Evolutionary conservation across 148 eudicot genomes (phyloP), one percentile per base, ranked within the genome.

Genomic region (Nepenthes mirabilis): DNA sequence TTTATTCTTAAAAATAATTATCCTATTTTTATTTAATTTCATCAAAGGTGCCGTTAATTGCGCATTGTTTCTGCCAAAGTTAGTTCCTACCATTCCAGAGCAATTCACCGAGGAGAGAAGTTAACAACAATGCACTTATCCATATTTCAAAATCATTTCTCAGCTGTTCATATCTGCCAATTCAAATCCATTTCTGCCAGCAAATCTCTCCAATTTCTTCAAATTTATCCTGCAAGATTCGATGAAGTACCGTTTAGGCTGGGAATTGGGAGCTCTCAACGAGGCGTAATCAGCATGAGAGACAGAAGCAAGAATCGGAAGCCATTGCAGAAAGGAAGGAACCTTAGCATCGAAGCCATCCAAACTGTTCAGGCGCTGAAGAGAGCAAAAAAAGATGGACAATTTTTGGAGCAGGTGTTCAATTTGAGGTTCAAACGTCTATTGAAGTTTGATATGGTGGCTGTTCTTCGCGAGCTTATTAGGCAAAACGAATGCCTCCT

Each of bases 291-390:
- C 50, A 67, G 47, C 10, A 80, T 80, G 85, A 80, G 83, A 70
- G 89, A 83, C 76, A 74, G 89, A 60, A 83, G 89, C 77, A 83
- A 83, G 58, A 83, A 83, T 64, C 70, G 85, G 53, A 83, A 83
- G 65, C 83, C 83, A 5, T 75, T 83, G 34, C 89, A 83, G 66
- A 80, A 59, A 63, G 89, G 89, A 4, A 72, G 89, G 57, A 71
- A 58, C 56, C 83, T 83, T 32, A 83, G 89, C 58, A 78, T 78
- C 33, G 85, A 83, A 75, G 89, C 81, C 33, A 83, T 83, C 45
- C 89, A 83, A 57, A 72, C 85, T 1, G 67, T 83, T 53, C 89
- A 80, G 61, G 62, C 79, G 8, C 71, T 83, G 43, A 83, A 83
- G 71, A 69, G 89, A 56, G 83, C 82, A 10, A 55, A 48, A 5